These are phyloP conservation scores for Plenodomus lindquistii DNA, from an alignment of 2,329 filamentous ascomycete species.

Conservation along the genomic window DNA sequence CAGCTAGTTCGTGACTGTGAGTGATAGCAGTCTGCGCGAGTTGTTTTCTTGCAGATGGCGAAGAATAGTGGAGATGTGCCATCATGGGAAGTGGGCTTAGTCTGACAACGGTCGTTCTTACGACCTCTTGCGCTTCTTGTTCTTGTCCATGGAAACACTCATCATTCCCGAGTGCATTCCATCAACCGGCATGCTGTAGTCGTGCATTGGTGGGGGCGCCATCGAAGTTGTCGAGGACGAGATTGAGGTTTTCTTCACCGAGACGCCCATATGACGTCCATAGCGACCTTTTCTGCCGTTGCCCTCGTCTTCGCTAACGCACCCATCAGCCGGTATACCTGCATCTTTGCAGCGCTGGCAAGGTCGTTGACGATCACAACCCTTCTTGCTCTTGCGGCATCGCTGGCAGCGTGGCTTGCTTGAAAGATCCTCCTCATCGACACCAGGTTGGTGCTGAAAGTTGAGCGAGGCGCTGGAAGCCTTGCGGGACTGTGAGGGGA, in stretches of 20 bases:
- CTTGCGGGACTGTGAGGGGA: constrained; percentile 73
- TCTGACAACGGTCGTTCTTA: background rate
- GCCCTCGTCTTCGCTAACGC: constrained; percentile 95
- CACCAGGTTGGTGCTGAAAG: constrained; percentile 63
- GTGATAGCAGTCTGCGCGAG: constrained; percentile 5
- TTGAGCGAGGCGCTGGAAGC: constrained; percentile 71
- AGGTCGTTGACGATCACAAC: constrained; percentile 93
- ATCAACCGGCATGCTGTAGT: constrained; percentile 32
- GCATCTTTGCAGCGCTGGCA: constrained; percentile 96
- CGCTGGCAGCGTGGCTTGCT: constrained; percentile 96
- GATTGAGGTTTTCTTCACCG: constrained; percentile 59
- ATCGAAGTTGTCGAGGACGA: constrained; percentile 32
- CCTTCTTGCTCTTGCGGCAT: constrained; percentile 99
- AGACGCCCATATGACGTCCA: constrained; percentile 69
- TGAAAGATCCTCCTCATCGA: constrained; percentile 86
- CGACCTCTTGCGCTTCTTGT: constrained; percentile 71
- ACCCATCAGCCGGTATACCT: constrained; percentile 88
- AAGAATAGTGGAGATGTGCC: background rate
- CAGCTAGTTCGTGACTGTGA: constrained; percentile 3
- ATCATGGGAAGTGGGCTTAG: background rate
- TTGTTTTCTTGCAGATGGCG: background rate
- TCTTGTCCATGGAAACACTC: constrained; percentile 55
- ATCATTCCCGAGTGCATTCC: constrained; percentile 15
- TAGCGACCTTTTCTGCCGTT: constrained; percentile 97
- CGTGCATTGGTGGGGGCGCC: constrained; percentile 40